Percentiles rank a stretch among this genome's conserved stretches.
Evolutionary conservation across 192 early-diverging fungal genomes (phyloP).

Genomic region (Coemansia sp.): DNA sequence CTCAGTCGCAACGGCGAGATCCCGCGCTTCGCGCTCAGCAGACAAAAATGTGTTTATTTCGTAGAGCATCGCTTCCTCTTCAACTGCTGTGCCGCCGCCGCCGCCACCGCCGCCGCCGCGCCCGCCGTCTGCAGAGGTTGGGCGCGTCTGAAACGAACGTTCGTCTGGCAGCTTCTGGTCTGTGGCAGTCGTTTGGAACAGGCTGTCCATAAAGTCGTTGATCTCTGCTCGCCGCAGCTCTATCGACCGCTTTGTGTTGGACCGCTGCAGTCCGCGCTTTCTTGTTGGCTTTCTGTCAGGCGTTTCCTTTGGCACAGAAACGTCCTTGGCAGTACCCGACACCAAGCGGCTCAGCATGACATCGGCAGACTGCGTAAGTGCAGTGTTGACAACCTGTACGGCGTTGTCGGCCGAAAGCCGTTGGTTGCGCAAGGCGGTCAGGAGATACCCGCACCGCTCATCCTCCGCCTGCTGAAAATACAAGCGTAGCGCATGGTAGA

Average conservation of each 20-base stretch:
- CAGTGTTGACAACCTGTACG: constrained; percentile 18
- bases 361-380: constrained; percentile 13
- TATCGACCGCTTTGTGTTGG: constrained; percentile 44
- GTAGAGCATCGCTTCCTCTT: constrained; percentile 8
- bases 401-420: constrained; percentile 23
- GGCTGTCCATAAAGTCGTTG: constrained; percentile 44
- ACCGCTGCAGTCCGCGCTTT: constrained; percentile 45
- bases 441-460: constrained; percentile 39
- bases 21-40: constrained; percentile 26
- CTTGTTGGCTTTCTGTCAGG: constrained; percentile 6
- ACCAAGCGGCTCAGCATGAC: constrained; percentile 22
- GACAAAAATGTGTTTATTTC: constrained; percentile 29
- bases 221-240: constrained; percentile 52
- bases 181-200: constrained; percentile 19
- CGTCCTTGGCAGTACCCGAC: neutral
- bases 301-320: neutral
- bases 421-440: constrained; percentile 46
- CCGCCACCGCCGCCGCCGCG: neutral
- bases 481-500: constrained; percentile 50
- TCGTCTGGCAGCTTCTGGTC: constrained; percentile 2
- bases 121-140: constrained; percentile 15
- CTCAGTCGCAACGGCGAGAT: constrained; percentile 51
- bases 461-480: constrained; percentile 56
- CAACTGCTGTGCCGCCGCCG: neutral
- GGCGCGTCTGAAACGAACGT: neutral